Percentiles rank a stretch among this genome's conserved stretches.
Conservation (phyloP, 2,329 filamentous ascomycete genomes). For the Cladosporium sp. region DNA sequence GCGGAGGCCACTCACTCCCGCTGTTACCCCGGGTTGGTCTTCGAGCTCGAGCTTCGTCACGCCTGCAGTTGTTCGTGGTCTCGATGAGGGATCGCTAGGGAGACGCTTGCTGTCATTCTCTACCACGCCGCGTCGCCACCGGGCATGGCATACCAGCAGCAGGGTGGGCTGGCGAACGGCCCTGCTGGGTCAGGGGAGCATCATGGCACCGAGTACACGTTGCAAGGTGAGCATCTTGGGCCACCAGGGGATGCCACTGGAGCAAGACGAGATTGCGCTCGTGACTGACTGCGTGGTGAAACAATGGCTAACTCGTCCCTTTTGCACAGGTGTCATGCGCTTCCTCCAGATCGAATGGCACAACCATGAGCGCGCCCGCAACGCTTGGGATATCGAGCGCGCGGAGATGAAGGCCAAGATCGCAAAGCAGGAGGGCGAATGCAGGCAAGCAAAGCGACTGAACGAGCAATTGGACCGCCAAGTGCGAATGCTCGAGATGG, state of each 20-base stretch:
- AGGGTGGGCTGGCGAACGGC: conserved; percentile 56
- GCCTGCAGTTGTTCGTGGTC: conserved; percentile 7
- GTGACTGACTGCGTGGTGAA: neutral
- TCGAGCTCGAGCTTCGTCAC: conserved; percentile 12
- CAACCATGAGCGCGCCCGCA: conserved; percentile 92
- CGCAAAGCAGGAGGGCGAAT: conserved; percentile 85
- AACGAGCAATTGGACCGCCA: conserved; percentile 89
- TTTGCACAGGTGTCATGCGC: conserved; percentile 78
- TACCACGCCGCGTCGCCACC: conserved; percentile 5
- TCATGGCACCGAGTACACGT: conserved; percentile 62
- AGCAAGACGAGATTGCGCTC: neutral
- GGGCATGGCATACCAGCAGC: conserved; percentile 65
- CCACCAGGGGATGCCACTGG: neutral
- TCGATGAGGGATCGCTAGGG: conserved; percentile 3
- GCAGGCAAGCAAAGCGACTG: conserved; percentile 76
- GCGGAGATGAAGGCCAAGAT: conserved; percentile 99
- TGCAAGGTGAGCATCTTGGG: conserved; percentile 51
- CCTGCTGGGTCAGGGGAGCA: conserved; percentile 44
- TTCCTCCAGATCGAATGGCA: conserved; percentile 99
- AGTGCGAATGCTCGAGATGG: conserved; percentile 80
- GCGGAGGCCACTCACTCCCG: conserved; percentile 10
- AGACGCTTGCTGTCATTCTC: neutral
- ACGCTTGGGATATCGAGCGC: conserved; percentile 97
- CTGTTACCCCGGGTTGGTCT: conserved; percentile 11
- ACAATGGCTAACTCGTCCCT: conserved; percentile 18